Base-by-base conservation (phyloP, 768 basidiomycete genomes). In the Phylloporus rhodoxanthus region DNA sequence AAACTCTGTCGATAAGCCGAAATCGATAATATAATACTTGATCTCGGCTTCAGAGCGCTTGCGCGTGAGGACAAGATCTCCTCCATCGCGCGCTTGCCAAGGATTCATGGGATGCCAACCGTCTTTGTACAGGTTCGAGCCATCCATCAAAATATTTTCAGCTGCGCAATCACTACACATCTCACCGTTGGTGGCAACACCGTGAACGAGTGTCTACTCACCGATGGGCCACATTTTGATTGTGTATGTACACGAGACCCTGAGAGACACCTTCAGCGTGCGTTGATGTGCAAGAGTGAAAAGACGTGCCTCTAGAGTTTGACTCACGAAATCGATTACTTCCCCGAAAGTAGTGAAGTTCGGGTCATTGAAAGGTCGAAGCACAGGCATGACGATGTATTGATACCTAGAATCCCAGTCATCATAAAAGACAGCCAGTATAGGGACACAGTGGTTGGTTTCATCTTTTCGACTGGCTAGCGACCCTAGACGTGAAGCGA, bases 191-290 rank as follows among this genome's bases (percentile, higher is more conserved):
- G 2, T 5, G 0, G 4, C 7, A 21, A 26, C 4, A 19, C n/a
- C 14, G 4, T 1, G 26, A 15, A 5, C 17, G 17, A 2, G n/a
- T 7, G 19, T 26, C 0, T 6, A 38, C 61, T 3, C 51, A 70
- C 72, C 70, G 53, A 48, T 72, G 70, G 6, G 65, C 65, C n/a
- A 73, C 59, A 30, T 60, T 56, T 39, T 64, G 60, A 9, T 61
- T 19, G 42, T 74, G 72, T 38, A 73, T 65, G 40, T 68, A 74
- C 13, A 54, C 55, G 1, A 72, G 47, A 2, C 69, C 69, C 70
- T 72, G 15, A 3, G 13, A 9, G n/a, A 10, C 0, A 1, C 3
- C 15, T 10, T 57, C 2, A 57, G 28, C 10, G 6, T 6, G 28
- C 19, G 2, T 14, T 21, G 8, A 38, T 19, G 9, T 8, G 8